Evolutionary conservation across 495 filamentous ascomycete species (phyloP).

Genomic region (Acidomyces sp.): DNA sequence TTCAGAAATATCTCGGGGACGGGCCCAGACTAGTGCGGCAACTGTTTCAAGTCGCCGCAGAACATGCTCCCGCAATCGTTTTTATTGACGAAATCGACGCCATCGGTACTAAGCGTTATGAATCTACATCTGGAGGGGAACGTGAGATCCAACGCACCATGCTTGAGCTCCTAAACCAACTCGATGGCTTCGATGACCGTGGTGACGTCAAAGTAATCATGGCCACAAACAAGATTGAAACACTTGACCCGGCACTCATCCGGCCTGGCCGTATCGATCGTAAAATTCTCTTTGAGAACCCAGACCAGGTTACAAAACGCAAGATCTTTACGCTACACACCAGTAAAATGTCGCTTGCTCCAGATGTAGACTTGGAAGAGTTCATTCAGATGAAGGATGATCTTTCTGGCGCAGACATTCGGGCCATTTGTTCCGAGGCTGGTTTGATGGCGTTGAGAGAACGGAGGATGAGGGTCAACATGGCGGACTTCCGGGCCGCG

Average conservation of each 20-base stretch:
- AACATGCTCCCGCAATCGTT: conserved; percentile 92
- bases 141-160: conserved; percentile 97
- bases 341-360: conserved; percentile 92
- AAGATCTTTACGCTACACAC: conserved; percentile 99
- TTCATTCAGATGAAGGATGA: conserved; percentile 99
- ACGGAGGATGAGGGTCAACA: conserved; percentile 94
- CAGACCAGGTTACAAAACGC: conserved; percentile 97
- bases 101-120: conserved; percentile 97
- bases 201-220: conserved; percentile 99
- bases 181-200: conserved; percentile 97
- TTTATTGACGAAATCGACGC: conserved; percentile 99
- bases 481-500: conserved; percentile 91
- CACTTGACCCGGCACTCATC: conserved; percentile 89
- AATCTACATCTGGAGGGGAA: conserved; percentile 91
- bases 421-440: conserved; percentile 95
- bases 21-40: conserved; percentile 89
- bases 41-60: conserved; percentile 93
- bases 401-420: conserved; percentile 93
- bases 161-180: conserved; percentile 95
- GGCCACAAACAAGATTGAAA: conserved; percentile 99
- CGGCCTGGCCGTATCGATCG: conserved; percentile 96
- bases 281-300: conserved; percentile 98
- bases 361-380: conserved; percentile 94
- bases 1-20: conserved; percentile 98
- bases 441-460: conserved; percentile 91